Conservation (phyloP, 306 rosid genomes). For the Medicago truncatula region DNA sequence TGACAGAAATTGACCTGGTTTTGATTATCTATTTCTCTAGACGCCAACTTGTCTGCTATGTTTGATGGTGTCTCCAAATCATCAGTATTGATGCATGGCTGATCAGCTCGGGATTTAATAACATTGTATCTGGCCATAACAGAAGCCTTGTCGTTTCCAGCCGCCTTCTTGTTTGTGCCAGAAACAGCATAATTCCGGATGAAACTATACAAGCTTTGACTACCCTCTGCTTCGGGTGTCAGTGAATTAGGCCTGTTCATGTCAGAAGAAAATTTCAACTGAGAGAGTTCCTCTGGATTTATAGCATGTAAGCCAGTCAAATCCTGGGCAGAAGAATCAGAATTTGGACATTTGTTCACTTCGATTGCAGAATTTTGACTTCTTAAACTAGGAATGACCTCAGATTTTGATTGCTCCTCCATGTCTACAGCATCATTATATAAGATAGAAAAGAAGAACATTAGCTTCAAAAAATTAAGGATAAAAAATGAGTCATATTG, state of each 20-base stretch:
- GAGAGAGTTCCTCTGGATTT: slow-evolving; percentile 39
- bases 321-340: slow-evolving; percentile 44
- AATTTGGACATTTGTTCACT: slow-evolving; percentile 44
- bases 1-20: slow-evolving; percentile 29
- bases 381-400: slow-evolving; percentile 45
- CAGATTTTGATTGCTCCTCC: slow-evolving; percentile 48
- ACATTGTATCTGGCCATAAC: slow-evolving; percentile 58
- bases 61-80: slow-evolving; percentile 44
- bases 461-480: slow-evolving; percentile 31
- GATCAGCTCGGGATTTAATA: slow-evolving; percentile 54
- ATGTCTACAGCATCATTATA: slow-evolving; percentile 46
- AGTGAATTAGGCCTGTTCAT: slow-evolving; percentile 41
- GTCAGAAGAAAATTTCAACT: slow-evolving; percentile 45
- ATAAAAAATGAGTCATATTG: slow-evolving; percentile 4
- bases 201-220: slow-evolving; percentile 36
- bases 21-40: slow-evolving; percentile 34
- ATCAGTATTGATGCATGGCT: slow-evolving; percentile 1
- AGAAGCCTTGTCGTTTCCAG: slow-evolving; percentile 49
- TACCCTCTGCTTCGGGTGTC: slow-evolving; percentile 38
- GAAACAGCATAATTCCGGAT: slow-evolving; percentile 43
- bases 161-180: slow-evolving; percentile 16
- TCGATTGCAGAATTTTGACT: slow-evolving; percentile 45
- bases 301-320: slow-evolving; percentile 37
- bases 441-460: slow-evolving; percentile 41
- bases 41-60: slow-evolving; percentile 40